Percentiles rank a stretch among this genome's conserved stretches.
Conservation (phyloP, 768 basidiomycete species). For the Phlegmacium glaucopus region DNA sequence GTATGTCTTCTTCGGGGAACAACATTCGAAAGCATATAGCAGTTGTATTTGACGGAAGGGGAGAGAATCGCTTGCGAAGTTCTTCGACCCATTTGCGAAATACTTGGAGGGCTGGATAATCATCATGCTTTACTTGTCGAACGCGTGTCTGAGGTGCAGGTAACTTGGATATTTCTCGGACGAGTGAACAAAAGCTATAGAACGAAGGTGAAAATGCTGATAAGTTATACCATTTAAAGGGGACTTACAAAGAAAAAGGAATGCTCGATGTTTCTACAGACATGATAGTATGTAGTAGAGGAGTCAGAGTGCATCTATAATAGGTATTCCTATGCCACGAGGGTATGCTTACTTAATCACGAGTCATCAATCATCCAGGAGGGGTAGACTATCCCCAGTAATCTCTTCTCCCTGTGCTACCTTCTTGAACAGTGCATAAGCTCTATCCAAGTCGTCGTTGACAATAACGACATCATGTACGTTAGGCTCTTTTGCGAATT, state of each 20-base stretch:
- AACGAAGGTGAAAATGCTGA: not conserved
- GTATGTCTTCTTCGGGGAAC: slow-evolving; percentile 80
- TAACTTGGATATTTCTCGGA: slow-evolving; percentile 41
- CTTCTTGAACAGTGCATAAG: slow-evolving; percentile 73
- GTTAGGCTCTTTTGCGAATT: slow-evolving; percentile 74
- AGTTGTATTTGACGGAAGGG: slow-evolving; percentile 52
- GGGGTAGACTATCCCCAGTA: slow-evolving; percentile 62
- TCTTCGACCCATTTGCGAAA: slow-evolving; percentile 42
- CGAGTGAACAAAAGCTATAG: slow-evolving; percentile 46
- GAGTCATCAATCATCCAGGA: slow-evolving; percentile 48
- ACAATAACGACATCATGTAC: slow-evolving; percentile 83
- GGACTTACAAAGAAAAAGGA: slow-evolving; percentile 44
- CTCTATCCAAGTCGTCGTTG: slow-evolving; percentile 85
- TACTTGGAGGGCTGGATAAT: slow-evolving; percentile 37
- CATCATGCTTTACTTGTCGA: not conserved
- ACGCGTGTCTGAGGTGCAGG: not conserved
- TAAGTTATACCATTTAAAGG: not conserved
- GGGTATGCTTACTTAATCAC: no score
- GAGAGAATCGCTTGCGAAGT: slow-evolving; percentile 39
- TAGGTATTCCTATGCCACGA: no score
- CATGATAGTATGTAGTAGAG: slow-evolving; percentile 7
- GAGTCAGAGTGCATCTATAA: no score
- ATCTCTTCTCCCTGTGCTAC: slow-evolving; percentile 71
- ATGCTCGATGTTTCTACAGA: slow-evolving; percentile 13
- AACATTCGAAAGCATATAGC: slow-evolving; percentile 65